phyloP scores from a whole-genome alignment of 2,329 filamentous ascomycete genomes.

The Stachybotrys chartarum region DNA sequence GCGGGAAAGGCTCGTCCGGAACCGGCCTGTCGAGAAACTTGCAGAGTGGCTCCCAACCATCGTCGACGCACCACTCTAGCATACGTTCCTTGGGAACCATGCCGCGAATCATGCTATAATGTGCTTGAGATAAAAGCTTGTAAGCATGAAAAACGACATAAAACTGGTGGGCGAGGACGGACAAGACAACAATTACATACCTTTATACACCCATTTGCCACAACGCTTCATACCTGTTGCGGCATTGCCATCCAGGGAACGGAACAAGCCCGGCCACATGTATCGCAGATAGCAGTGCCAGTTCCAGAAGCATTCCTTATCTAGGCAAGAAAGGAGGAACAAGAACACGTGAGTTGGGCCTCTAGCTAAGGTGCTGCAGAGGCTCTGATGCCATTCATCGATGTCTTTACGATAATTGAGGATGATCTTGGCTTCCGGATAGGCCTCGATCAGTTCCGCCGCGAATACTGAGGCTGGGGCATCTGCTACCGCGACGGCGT shows the following conservation, averaged over 20 bases:
- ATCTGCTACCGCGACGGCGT: constrained; percentile 31
- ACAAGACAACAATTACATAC: constrained; percentile 9
- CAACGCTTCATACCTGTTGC: constrained; percentile 10
- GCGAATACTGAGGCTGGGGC: constrained; percentile 30
- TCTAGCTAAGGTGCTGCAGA: background rate
- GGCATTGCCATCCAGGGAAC: constrained; percentile 19
- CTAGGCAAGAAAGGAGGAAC: constrained; percentile 14
- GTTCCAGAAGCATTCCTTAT: constrained; percentile 22
- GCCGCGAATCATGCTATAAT: constrained; percentile 23
- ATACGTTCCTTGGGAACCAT: constrained; percentile 20
- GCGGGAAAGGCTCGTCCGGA: constrained; percentile 24
- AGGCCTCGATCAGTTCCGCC: constrained; percentile 25
- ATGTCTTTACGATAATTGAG: constrained; percentile 30
- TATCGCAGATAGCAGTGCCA: constrained; percentile 22
- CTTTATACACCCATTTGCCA: constrained; percentile 17
- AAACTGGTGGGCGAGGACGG: no score
- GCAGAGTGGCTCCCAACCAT: constrained; percentile 35
- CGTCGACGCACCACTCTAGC: constrained; percentile 28
- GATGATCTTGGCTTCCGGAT: constrained; percentile 42
- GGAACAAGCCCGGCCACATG: constrained; percentile 20
- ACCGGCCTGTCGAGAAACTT: constrained; percentile 27
- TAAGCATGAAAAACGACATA: background rate
- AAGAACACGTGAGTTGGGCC: background rate
- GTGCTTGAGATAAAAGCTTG: constrained; percentile 13
- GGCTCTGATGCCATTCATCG: constrained; percentile 29